A percentile compares a stretch with the other conserved stretches of the same genome.
Conservation (phyloP, 345 rosid species). For the Eucalyptus dawsonii region DNA sequence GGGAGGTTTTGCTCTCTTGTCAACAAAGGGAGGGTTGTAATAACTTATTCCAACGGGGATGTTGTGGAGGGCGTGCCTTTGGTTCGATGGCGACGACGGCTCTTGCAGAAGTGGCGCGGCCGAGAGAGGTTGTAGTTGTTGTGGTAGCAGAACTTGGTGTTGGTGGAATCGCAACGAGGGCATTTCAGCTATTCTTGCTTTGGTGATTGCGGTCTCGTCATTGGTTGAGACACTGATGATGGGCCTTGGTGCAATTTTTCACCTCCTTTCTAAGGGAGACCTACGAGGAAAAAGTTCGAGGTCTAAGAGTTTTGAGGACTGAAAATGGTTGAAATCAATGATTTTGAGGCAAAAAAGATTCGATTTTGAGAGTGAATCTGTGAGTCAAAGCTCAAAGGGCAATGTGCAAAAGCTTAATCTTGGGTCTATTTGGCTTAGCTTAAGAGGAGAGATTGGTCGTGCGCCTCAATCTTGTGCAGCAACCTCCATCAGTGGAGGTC, state of each 20-base stretch:
- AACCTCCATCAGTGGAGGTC: neutral
- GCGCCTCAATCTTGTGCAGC: neutral
- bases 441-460: neutral
- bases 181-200: neutral
- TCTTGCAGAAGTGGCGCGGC: neutral
- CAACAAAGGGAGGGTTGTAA: neutral
- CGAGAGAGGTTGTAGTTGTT: neutral
- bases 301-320: neutral
- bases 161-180: neutral
- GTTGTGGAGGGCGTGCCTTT: neutral
- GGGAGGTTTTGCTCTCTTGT: neutral
- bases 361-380: neutral
- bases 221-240: neutral
- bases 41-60: neutral
- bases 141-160: neutral
- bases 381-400: neutral
- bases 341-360: neutral
- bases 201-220: neutral
- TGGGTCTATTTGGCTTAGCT: neutral
- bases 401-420: neutral
- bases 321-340: neutral
- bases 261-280: neutral
- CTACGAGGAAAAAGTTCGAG: neutral
- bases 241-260: neutral
- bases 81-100: neutral